Percentiles rank a stretch among this genome's conserved stretches.
phyloP scores from a whole-genome alignment of 2,329 filamentous ascomycete species.

The Phialocephala sp. region DNA sequence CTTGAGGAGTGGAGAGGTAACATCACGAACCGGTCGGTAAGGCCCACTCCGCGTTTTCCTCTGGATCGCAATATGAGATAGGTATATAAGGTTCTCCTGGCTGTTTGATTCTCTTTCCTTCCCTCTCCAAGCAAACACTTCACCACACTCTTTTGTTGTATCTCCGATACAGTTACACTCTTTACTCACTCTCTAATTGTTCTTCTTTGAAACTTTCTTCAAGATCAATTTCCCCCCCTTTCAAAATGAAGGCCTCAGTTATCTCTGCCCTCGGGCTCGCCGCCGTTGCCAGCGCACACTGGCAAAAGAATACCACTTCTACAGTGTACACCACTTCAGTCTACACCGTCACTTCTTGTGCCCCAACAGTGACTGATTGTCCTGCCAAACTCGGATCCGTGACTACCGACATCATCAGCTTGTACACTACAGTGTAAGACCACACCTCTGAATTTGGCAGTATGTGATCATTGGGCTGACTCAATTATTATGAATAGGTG shows the following conservation, averaged over 20 bases:
- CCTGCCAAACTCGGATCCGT: slow-evolving; percentile 34
- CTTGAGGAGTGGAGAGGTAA: slow-evolving; percentile 2
- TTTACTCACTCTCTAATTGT: slow-evolving; percentile 19
- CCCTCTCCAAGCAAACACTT: slow-evolving; percentile 25
- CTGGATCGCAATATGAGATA: slow-evolving; percentile 23
- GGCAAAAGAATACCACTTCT: slow-evolving; percentile 41
- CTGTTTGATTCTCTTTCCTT: neutral
- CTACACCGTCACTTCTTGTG: slow-evolving; percentile 40
- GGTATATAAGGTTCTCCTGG: slow-evolving; percentile 24
- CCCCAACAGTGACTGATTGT: slow-evolving; percentile 40
- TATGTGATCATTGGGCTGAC: neutral
- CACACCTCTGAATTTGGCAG: slow-evolving; percentile 6
- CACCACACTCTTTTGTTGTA: slow-evolving; percentile 30
- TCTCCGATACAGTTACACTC: slow-evolving; percentile 31
- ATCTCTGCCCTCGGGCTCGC: slow-evolving; percentile 25
- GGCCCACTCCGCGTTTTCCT: neutral
- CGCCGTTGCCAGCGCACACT: slow-evolving; percentile 21
- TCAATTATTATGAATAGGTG: slow-evolving; percentile 29
- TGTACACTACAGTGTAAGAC: slow-evolving; percentile 43
- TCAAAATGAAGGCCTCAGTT: slow-evolving; percentile 32
- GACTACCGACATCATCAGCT: slow-evolving; percentile 46
- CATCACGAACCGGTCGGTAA: slow-evolving; percentile 3
- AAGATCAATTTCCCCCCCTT: slow-evolving; percentile 18
- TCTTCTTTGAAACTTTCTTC: slow-evolving; percentile 13
- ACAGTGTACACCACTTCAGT: slow-evolving; percentile 58